Conservation (phyloP, 176 grass and related monocot species). For the Rhipidocladum racemiflorum region DNA sequence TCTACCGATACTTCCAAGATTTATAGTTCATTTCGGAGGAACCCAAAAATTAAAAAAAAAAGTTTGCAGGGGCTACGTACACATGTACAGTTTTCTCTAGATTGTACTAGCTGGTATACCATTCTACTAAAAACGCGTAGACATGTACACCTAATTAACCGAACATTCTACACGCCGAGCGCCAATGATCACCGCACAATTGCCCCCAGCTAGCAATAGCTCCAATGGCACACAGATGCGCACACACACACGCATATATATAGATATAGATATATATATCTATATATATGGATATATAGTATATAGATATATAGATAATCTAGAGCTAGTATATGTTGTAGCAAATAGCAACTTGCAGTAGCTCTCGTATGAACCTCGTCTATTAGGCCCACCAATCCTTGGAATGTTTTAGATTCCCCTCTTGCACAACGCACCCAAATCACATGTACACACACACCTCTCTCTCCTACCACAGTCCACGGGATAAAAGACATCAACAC, state of each 20-base stretch:
- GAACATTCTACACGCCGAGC: background rate
- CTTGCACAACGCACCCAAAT: background rate
- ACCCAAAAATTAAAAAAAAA: too few relatives aligned
- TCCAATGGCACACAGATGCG: background rate
- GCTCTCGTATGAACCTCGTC: conserved; percentile 37
- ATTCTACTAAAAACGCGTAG: background rate
- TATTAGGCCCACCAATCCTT: conserved; percentile 53
- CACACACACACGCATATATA: background rate
- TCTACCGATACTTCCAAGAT: too few relatives aligned
- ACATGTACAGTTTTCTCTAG: background rate
- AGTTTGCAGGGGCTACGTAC: too few relatives aligned
- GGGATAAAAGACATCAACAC: conserved; percentile 43
- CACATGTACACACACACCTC: background rate
- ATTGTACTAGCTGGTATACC: background rate
- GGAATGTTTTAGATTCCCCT: conserved; percentile 95
- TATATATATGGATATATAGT: too few relatives aligned
- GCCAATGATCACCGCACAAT: conserved; percentile 21
- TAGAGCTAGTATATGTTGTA: background rate
- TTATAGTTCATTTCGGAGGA: too few relatives aligned
- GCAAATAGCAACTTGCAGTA: background rate
- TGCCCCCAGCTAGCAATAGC: background rate
- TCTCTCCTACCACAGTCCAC: conserved; percentile 48
- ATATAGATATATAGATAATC: too few relatives aligned
- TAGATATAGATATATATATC: too few relatives aligned
- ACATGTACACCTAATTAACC: background rate